These are phyloP conservation scores for Panellus pusillus DNA, from an alignment of 768 basidiomycete species.

Conservation along the genomic window DNA sequence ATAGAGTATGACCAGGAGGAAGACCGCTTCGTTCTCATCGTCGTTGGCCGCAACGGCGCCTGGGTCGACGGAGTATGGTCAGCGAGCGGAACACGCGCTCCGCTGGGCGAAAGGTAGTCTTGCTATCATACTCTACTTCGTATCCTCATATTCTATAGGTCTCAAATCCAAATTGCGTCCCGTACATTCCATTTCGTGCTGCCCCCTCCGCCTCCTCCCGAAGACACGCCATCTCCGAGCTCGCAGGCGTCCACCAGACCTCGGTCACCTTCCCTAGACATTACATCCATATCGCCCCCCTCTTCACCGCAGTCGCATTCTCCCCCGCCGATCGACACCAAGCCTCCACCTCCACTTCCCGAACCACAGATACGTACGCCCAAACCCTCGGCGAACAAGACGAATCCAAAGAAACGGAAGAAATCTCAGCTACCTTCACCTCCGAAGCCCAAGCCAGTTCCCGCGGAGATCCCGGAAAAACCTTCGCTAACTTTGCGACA, in stretches of 20 bases:
- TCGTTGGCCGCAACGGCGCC: constrained; percentile 95
- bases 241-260: constrained; percentile 68
- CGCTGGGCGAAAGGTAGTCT: constrained; percentile 75
- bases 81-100: constrained; percentile 83
- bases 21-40: constrained; percentile 84
- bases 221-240: constrained; percentile 80
- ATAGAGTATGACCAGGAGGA: constrained; percentile 92
- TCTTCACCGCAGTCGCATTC: constrained; percentile 79
- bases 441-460: constrained; percentile 43
- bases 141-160: constrained; percentile 47
- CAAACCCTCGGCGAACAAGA: constrained; percentile 51
- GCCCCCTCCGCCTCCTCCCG: constrained; percentile 80
- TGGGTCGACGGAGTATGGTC: constrained; percentile 99
- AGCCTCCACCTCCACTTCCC: constrained; percentile 43
- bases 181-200: constrained; percentile 96
- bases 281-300: constrained; percentile 79
- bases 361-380: constrained; percentile 61
- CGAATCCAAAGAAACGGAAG: constrained; percentile 71
- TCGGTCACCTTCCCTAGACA: constrained; percentile 81
- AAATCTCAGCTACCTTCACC: constrained; percentile 51
- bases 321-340: constrained; percentile 58
- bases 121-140: constrained; percentile 6
- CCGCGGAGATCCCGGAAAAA: constrained; percentile 83
- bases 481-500: constrained; percentile 90
- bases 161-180: constrained; percentile 95